Evolutionary conservation across 1,284 basidiomycete species (phyloP).

Genomic region (Trichosporon faecale): DNA sequence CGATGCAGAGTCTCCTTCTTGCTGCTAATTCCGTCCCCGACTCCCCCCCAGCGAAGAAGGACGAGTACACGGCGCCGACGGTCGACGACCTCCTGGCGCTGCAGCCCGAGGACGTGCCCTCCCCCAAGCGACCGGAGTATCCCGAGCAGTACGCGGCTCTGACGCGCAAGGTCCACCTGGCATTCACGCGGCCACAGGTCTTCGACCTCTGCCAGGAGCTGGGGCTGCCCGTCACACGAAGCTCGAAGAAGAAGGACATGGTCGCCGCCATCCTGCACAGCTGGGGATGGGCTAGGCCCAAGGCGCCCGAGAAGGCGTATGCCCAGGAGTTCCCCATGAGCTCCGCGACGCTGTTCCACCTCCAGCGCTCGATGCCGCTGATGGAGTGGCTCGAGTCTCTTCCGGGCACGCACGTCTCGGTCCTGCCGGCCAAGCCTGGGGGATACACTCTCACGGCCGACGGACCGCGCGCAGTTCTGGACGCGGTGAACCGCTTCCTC

Average conservation of each 20-base stretch:
- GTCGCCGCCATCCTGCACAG: slow-evolving; percentile 17
- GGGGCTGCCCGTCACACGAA: not conserved
- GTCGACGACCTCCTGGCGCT: not conserved
- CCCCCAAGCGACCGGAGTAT: not conserved
- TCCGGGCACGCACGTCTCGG: not conserved
- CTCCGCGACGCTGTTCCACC: slow-evolving; percentile 25
- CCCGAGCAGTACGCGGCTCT: slow-evolving; percentile 2
- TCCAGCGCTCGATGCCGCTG: slow-evolving; percentile 18
- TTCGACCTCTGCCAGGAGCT: slow-evolving; percentile 15
- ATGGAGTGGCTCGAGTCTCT: slow-evolving; percentile 9
- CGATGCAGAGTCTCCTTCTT: not conserved
- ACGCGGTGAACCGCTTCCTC: not conserved
- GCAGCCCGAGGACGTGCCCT: not conserved
- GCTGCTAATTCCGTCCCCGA: not conserved
- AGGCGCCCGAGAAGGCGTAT: not conserved
- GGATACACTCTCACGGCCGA: not conserved
- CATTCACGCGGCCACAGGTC: slow-evolving; percentile 27
- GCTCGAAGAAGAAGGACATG: slow-evolving; percentile 1
- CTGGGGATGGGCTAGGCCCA: slow-evolving; percentile 24
- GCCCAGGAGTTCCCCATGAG: slow-evolving; percentile 13
- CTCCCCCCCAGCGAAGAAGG: not conserved
- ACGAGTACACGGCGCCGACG: not conserved
- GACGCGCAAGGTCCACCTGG: slow-evolving; percentile 17
- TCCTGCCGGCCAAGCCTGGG: not conserved
- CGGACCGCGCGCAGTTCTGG: not conserved